phyloP scores from a whole-genome alignment of 345 rosid species.

The Moringa oleifera region DNA sequence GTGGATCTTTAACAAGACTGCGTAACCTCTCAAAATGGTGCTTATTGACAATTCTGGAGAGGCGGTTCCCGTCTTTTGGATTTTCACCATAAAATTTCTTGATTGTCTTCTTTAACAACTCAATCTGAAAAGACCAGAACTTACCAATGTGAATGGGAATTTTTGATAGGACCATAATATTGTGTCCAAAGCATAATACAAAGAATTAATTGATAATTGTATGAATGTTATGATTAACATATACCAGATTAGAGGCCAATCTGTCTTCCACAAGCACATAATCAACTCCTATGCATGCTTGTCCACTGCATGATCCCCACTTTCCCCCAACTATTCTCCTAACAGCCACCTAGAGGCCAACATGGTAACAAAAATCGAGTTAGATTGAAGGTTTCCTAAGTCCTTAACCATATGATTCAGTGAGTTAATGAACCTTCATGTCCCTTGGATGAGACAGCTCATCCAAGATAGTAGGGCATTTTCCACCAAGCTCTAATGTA shows the following conservation, averaged over 20 bases:
- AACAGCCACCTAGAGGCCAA: slow-evolving; percentile 34
- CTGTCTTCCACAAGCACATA: slow-evolving; percentile 65
- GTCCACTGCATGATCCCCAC: slow-evolving; percentile 81
- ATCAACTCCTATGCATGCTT: slow-evolving; percentile 72
- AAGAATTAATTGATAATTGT: not conserved
- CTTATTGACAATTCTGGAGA: slow-evolving; percentile 48
- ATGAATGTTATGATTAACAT: not conserved
- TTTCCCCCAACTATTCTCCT: slow-evolving; percentile 80
- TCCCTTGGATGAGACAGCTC: slow-evolving; percentile 36
- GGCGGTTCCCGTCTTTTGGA: slow-evolving; percentile 42
- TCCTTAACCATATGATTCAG: no score
- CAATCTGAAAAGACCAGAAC: slow-evolving; percentile 44
- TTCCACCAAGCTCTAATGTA: slow-evolving; percentile 85
- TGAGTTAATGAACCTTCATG: slow-evolving; percentile 34
- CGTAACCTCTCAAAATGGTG: slow-evolving; percentile 49
- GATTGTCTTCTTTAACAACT: slow-evolving; percentile 38
- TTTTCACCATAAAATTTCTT: slow-evolving; percentile 55
- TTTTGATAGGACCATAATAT: no score
- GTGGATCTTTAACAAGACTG: slow-evolving; percentile 54
- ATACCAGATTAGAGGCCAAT: slow-evolving; percentile 52
- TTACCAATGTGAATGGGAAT: not conserved
- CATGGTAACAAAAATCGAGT: not conserved
- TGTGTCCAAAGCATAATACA: not conserved
- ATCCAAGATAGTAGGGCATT: slow-evolving; percentile 71
- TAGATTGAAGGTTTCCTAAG: not conserved